Base-by-base conservation (phyloP, 2,329 filamentous ascomycete species). In the Trichoderma pleuroti region DNA sequence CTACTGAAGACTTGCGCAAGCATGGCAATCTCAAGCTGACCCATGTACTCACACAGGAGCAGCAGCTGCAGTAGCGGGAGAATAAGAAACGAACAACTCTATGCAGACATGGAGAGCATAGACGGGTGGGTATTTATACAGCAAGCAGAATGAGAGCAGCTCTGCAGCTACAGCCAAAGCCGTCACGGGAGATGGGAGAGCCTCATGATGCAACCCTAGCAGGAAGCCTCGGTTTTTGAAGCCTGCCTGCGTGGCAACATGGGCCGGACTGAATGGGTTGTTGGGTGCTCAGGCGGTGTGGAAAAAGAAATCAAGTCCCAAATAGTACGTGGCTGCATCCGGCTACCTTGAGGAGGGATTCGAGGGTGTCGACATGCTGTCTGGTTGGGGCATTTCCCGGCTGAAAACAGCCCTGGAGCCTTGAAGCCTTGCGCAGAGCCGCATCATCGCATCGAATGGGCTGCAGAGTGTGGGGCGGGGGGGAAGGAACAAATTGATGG, bases 381-480 rank as follows among this genome's bases (percentile, higher is more conserved):
- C 24, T 24, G 10, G 30, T 24, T 34, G 46, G 16, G 32, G 21
- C 7, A 5, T 21, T 4, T 12, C 14, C 3, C 3, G 10, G 62
- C 18, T 11, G n/a, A 56, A 56, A 39, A 39, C 62, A 65, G 46
- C 62, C 62, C 56, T 36, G 30, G 34, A 65, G 62, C 62, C 62
- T 65, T 36, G 30, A 52, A 65, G 62, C 62, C 62, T 65, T 28
- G 30, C 30, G 14, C 49, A 56, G 46, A 65, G 62, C 62, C 62
- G 32, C 62, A 65, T 42, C 12, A 11, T 21, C 16, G n/a, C 5
- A 42, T 42, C 3, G 42, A 12, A 12, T 49, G n/a, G n/a, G 46
- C 46, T 52, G n/a, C 46, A 21, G 21, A 52, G 46, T 42, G 46
- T 24, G 46, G 11, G 46, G 34, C 46, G 16, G 30, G 30, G 46